Conservation (phyloP, 257 asterid genomes). For the Galeopsis tetrahit region DNA sequence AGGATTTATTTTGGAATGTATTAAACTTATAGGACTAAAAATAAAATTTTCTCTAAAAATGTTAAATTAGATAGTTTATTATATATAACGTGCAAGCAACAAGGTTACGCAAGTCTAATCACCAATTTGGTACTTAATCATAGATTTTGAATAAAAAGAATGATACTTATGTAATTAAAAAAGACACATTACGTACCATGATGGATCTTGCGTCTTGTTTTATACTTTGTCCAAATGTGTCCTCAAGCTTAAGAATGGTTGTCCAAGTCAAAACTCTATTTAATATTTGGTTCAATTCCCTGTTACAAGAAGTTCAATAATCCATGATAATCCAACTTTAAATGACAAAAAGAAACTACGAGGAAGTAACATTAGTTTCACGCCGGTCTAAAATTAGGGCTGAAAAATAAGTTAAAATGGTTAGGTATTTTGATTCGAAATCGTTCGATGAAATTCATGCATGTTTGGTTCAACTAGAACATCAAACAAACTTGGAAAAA, state of each 20-base stretch:
- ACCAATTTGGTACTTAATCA: neutral
- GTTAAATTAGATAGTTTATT: neutral
- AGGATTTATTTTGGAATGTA: too few species aligned
- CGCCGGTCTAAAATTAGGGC: neutral
- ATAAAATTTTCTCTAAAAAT: too few species aligned
- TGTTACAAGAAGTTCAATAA: neutral
- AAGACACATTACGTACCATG: neutral
- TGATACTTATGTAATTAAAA: neutral
- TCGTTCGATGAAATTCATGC: too few species aligned
- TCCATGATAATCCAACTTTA: neutral
- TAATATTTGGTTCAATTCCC: neutral
- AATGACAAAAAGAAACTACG: neutral
- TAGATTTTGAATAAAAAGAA: neutral
- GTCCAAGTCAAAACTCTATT: neutral
- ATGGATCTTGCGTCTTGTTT: constrained; percentile 8
- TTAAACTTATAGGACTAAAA: too few species aligned
- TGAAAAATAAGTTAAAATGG: too few species aligned
- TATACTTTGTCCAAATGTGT: neutral
- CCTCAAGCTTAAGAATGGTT: neutral
- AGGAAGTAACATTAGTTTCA: neutral
- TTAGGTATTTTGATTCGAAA: too few species aligned
- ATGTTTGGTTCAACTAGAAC: too few species aligned
- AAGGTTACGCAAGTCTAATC: neutral
- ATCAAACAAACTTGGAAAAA: neutral
- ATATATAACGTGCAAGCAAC: constrained; percentile 29